These are phyloP conservation scores for Syncephalis plumigaleata DNA, from an alignment of 371 early-diverging fungal genomes.

Conservation along the genomic window DNA sequence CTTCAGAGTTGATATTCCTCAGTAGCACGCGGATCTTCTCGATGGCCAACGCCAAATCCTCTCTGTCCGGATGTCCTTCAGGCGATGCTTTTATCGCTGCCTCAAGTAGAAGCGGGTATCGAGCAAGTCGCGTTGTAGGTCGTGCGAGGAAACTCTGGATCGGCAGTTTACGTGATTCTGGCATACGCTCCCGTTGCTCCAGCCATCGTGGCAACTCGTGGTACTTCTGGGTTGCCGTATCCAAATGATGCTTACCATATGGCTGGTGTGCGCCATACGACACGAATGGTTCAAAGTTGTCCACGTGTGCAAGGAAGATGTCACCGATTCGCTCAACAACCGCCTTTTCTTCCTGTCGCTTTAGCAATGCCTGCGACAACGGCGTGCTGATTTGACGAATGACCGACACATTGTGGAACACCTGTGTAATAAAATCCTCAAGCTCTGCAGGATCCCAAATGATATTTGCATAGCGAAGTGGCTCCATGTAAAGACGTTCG, in stretches of 20 bases:
- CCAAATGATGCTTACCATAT: constrained; percentile 62
- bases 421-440: constrained; percentile 44
- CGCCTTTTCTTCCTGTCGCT: constrained; percentile 45
- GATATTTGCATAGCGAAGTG: constrained; percentile 39
- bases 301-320: constrained; percentile 53
- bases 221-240: constrained; percentile 54
- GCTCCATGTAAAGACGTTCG: constrained; percentile 53
- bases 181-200: constrained; percentile 47
- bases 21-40: constrained; percentile 44
- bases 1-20: constrained; percentile 57
- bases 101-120: constrained; percentile 72
- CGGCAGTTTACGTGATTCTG: constrained; percentile 65
- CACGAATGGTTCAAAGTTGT: constrained; percentile 62
- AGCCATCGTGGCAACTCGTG: constrained; percentile 22
- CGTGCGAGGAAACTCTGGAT: constrained; percentile 64
- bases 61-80: constrained; percentile 58
- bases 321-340: constrained; percentile 74
- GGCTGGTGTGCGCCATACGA: constrained; percentile 80
- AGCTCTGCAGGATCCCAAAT: constrained; percentile 31
- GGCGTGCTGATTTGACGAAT: constrained; percentile 46
- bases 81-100: constrained; percentile 76
- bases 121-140: constrained; percentile 76
- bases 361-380: constrained; percentile 39
- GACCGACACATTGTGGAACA: constrained; percentile 70
- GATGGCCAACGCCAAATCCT: constrained; percentile 34